Conservation (phyloP, 1,284 basidiomycete species). For the Ceratobasidium sp. region DNA sequence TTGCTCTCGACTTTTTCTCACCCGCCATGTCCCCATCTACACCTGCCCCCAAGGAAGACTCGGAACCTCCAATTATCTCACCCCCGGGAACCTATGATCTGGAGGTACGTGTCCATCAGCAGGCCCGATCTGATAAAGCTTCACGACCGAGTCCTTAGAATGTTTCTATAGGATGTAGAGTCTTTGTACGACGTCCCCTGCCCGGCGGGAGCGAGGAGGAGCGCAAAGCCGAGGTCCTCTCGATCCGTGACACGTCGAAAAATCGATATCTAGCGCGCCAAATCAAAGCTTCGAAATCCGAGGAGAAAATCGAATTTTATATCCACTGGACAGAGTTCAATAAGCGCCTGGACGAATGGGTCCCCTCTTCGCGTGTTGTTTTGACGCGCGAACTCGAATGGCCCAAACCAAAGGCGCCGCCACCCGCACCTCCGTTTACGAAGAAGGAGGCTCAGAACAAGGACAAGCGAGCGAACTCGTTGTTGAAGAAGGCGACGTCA, state of each 20-base stretch:
- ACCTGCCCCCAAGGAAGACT: conserved; percentile 40
- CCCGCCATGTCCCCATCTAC: conserved; percentile 34
- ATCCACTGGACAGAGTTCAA: conserved; percentile 99
- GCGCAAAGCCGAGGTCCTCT: conserved; percentile 91
- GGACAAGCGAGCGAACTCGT: conserved; percentile 48
- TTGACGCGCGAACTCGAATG: conserved; percentile 90
- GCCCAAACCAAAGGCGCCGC: conserved; percentile 86
- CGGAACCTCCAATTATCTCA: conserved; percentile 39
- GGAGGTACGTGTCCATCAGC: conserved; percentile 28
- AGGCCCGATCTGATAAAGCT: conserved; percentile 36
- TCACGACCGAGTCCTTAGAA: conserved; percentile 61
- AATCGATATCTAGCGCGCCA: conserved; percentile 62
- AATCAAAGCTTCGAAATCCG: conserved; percentile 63
- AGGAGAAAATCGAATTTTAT: conserved; percentile 91
- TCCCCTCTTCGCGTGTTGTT: conserved; percentile 87
- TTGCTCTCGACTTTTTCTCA: not conserved
- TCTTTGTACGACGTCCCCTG: conserved; percentile 85
- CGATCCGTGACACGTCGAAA: conserved; percentile 84
- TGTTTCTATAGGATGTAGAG: conserved; percentile 90
- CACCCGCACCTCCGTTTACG: conserved; percentile 51
- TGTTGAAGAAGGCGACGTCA: conserved; percentile 54
- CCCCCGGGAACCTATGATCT: conserved; percentile 34
- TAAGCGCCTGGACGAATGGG: conserved; percentile 99
- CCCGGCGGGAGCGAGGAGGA: conserved; percentile 81
- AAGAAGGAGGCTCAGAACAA: conserved; percentile 59